Conservation (phyloP, 208 protist species). For the Trypanosoma grayi region DNA sequence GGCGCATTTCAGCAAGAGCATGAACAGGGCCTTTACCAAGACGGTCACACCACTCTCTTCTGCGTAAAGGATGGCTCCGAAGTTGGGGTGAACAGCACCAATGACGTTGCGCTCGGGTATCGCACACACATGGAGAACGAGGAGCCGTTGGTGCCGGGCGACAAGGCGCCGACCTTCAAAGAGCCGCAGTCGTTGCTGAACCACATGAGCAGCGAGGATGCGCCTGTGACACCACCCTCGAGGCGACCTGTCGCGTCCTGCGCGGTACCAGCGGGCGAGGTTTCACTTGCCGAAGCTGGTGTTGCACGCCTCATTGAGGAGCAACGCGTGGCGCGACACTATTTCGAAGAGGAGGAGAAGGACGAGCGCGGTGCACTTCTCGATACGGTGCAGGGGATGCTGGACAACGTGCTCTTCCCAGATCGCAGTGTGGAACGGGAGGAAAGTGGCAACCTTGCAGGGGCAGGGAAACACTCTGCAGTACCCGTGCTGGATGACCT, state of each 20-base stretch:
- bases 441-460: neutral
- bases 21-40: too few species aligned
- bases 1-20: too few species aligned
- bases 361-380: neutral
- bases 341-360: slow-evolving; percentile 1
- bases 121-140: too few species aligned
- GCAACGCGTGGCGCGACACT: neutral
- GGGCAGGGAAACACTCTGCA: neutral
- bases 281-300: neutral
- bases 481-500: neutral
- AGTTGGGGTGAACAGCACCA: too few species aligned
- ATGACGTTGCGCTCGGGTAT: too few species aligned
- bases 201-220: neutral
- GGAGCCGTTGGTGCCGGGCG: neutral
- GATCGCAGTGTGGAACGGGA: neutral
- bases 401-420: neutral
- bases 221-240: neutral
- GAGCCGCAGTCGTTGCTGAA: neutral
- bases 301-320: neutral
- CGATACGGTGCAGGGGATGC: neutral
- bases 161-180: neutral
- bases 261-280: neutral
- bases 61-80: too few species aligned
- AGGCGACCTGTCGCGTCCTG: neutral
- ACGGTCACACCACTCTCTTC: too few species aligned